These are phyloP conservation scores for Trypanosomatidae sp. DNA, from an alignment of 208 protist genomes.

Conservation along the genomic window DNA sequence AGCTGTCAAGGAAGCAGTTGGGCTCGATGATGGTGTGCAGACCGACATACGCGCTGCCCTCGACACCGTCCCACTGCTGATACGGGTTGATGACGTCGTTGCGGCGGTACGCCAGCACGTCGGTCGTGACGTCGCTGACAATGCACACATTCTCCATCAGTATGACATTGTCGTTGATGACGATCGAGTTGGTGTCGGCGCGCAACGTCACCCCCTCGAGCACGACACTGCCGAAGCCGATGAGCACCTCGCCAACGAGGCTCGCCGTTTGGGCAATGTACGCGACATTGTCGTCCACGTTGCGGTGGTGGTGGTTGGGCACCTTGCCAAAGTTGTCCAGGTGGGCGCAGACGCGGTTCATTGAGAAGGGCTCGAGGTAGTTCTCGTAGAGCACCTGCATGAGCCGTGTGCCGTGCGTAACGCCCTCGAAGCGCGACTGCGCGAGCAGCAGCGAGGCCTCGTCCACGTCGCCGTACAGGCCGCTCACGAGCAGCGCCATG, in stretches of 20 bases:
- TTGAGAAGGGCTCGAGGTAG: slow-evolving; percentile 81
- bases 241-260: slow-evolving; percentile 64
- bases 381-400: slow-evolving; percentile 85
- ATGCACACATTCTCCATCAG: slow-evolving; percentile 86
- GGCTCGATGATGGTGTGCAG: slow-evolving; percentile 75
- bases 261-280: slow-evolving; percentile 76
- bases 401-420: slow-evolving; percentile 42
- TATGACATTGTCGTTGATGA: slow-evolving; percentile 73
- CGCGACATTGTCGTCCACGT: slow-evolving; percentile 61
- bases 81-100: slow-evolving; percentile 81
- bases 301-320: slow-evolving; percentile 81
- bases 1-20: slow-evolving; percentile 83
- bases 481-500: slow-evolving; percentile 48
- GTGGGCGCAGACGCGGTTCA: slow-evolving; percentile 80
- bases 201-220: slow-evolving; percentile 82
- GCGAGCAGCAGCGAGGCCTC: slow-evolving; percentile 53
- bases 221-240: slow-evolving; percentile 56
- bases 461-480: slow-evolving; percentile 39
- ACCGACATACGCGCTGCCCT: slow-evolving; percentile 65
- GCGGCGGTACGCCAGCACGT: slow-evolving; percentile 73
- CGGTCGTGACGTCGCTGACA: slow-evolving; percentile 69
- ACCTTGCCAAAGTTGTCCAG: slow-evolving; percentile 77
- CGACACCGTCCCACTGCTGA: slow-evolving; percentile 82
- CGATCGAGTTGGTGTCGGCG: slow-evolving; percentile 76
- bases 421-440: slow-evolving; percentile 43